Evolutionary conservation across 2,329 filamentous ascomycete species (phyloP), one percentile per base, ranked within the genome.

Genomic region (Aureobasidium namibiae): DNA sequence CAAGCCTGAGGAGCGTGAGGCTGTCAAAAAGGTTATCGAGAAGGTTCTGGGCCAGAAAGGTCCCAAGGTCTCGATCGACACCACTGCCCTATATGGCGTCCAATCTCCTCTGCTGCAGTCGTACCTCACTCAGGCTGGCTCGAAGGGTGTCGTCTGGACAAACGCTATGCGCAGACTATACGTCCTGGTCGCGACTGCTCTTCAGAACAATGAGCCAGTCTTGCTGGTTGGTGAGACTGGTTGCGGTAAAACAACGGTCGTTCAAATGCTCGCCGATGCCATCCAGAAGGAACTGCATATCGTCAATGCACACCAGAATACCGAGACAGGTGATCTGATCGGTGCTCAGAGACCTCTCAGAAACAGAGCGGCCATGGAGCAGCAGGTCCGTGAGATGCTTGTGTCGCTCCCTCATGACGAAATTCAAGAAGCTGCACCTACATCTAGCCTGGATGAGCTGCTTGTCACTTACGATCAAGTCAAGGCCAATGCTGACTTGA

Each of bases 231-330:
- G 94, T 62, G 95, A 99, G 71, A 99, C 94, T 18, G 94, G 94
- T 6, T 97, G 92, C 68, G 94, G 95, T 62, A 99, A 99, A 76
- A 99, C 94, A 0, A 96, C 92, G 2, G 89, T 99, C 7, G 95
- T 90, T 65, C 94, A 99, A 71, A 82, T 96, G 69, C 81, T 97
- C 56, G 91, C 94, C 3, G 88, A 95, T 67, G 87, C 89, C 4
- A 81, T 90, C 63, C 78, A 80, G 16, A 90, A 87, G 67, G 78
- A 89, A 63, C 77, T 99, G 39, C 86, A 92, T 65, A 94, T 92
- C 65, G 87, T 99, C 68, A 99, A 99, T 69, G 94, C 95, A 2
- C 95, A 99, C 73, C 92, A 97, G 66, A 99, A 99, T 65, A 92
- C 94, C 0, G 95, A 99, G 72, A 97, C 95, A 0, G 92, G 94